phyloP scores from a whole-genome alignment of 139 green algal genomes.

The Chlamydomonas sp. region DNA sequence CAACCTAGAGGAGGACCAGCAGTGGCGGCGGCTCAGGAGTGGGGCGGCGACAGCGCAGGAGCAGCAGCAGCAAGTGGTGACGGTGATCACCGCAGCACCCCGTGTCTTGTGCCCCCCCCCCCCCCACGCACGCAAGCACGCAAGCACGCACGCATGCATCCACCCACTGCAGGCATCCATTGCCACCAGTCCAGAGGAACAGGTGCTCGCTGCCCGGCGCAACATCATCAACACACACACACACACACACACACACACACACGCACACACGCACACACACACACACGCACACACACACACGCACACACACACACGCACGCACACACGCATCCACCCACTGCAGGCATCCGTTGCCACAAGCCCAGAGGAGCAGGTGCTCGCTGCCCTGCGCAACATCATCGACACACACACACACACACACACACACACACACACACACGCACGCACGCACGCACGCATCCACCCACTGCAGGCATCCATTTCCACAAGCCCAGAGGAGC shows the following conservation, averaged over 20 bases:
- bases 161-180: conserved; percentile 9
- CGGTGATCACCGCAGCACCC: no score
- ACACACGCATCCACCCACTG: background rate
- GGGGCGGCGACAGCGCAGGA: no score
- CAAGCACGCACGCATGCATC: background rate
- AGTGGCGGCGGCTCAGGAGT: no score
- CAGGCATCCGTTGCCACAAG: background rate
- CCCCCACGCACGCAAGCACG: background rate
- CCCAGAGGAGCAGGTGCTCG: conserved; percentile 67
- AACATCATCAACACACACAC: conserved; percentile 90
- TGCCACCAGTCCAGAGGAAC: conserved; percentile 20
- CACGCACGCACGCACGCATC: background rate
- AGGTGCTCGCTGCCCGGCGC: conserved; percentile 75
- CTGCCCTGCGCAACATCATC: conserved; percentile 74
- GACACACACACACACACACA: conserved; percentile 72
- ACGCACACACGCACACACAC: background rate
- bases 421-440: conserved; percentile 1
- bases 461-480: conserved; percentile 9
- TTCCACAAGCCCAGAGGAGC: conserved; percentile 19
- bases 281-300: conserved; percentile 3
- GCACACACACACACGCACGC: background rate
- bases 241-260: conserved; percentile 21
- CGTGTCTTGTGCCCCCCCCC: no score
- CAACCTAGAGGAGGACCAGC: no score
- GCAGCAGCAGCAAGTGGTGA: no score